Conservation (phyloP, 202 grass and related monocot species). For the Elaeis oleifera region DNA sequence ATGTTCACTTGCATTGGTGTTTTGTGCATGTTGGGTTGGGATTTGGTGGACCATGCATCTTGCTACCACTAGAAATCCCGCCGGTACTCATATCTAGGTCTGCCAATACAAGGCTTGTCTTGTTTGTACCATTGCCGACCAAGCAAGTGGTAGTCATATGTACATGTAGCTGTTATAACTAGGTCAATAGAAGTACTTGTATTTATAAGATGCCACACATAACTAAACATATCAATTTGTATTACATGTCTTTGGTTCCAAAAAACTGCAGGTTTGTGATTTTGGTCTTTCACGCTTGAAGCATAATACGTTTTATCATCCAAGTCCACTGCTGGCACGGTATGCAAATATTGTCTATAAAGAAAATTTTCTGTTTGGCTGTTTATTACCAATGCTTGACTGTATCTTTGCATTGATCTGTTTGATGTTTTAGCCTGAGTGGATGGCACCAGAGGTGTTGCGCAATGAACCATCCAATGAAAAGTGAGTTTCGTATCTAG, state of each 20-base stretch:
- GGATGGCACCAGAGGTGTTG: constrained; percentile 98
- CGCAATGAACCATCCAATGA: constrained; percentile 97
- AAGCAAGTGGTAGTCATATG: no score
- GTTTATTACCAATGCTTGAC: constrained; percentile 13
- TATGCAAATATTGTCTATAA: constrained; percentile 29
- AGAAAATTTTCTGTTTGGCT: neutral
- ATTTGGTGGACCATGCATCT: no score
- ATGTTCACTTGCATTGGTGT: no score
- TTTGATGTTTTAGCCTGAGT: constrained; percentile 67
- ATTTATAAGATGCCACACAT: no score
- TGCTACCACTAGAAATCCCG: no score
- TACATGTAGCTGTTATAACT: no score
- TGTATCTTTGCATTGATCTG: constrained; percentile 11
- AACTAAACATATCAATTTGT: neutral
- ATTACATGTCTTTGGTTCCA: neutral
- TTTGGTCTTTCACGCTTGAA: constrained; percentile 99
- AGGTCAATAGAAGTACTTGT: no score
- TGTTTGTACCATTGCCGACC: no score
- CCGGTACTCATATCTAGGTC: no score
- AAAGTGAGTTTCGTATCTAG: constrained; percentile 55
- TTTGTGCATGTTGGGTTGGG: no score
- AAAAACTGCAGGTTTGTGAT: constrained; percentile 71
- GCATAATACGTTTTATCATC: constrained; percentile 97
- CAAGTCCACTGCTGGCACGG: constrained; percentile 97
- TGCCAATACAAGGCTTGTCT: no score